Conservation (phyloP, 2,329 filamentous ascomycete species). For the Cordyceps cateniannulata region DNA sequence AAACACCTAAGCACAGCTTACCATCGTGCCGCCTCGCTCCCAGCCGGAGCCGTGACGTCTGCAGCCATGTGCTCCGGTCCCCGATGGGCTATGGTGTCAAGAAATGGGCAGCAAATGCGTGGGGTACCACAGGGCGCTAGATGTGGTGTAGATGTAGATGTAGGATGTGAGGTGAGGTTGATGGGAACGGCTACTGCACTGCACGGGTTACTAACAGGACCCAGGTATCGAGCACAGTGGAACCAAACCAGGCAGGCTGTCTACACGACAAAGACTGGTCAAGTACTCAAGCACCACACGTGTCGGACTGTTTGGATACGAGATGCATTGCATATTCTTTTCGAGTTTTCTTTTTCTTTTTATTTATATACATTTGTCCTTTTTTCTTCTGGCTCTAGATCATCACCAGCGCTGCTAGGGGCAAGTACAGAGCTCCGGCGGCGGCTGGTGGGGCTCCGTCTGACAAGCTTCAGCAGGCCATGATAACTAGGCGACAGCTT, state of each 20-base stretch:
- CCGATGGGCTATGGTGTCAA: background rate
- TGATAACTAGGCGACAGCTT: background rate
- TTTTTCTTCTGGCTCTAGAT: background rate
- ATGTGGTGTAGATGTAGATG: constrained; percentile 1
- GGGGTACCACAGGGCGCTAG: background rate
- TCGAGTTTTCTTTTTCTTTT: background rate
- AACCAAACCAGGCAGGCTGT: background rate
- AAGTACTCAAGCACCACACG: background rate
- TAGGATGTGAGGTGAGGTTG: background rate
- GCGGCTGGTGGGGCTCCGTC: constrained; percentile 4
- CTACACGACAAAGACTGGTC: background rate
- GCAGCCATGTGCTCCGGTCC: background rate
- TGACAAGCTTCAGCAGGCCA: background rate
- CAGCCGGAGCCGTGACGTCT: constrained; percentile 8
- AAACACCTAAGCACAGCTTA: constrained; percentile 16
- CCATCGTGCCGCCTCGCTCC: constrained; percentile 29
- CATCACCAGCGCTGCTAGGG: background rate
- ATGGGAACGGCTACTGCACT: background rate
- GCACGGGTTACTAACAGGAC: too few relatives aligned
- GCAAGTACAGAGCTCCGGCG: too few relatives aligned
- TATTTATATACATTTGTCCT: too few relatives aligned
- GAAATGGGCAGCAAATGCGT: background rate
- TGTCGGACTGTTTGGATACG: background rate
- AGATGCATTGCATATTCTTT: too few relatives aligned
- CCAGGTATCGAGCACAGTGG: background rate